Conservation (phyloP, 1,284 basidiomycete genomes). For the Apiotrichum porosum region DNA sequence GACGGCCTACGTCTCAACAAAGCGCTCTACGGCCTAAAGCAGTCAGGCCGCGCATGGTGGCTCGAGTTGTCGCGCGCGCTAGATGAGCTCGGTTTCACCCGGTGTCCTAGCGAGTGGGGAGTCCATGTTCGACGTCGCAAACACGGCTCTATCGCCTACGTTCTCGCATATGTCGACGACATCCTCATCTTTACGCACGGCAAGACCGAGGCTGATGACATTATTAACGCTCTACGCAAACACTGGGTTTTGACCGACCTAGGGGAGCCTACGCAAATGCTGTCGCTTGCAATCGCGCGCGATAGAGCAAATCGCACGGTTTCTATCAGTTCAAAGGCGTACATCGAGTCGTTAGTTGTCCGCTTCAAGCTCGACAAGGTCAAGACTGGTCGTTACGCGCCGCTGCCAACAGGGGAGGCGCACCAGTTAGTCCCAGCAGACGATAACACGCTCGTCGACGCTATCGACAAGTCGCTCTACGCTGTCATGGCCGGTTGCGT, state of each 20-base stretch:
- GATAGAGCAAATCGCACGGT: slow-evolving; percentile 33
- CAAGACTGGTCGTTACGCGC: slow-evolving; percentile 7
- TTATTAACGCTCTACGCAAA: slow-evolving; percentile 21
- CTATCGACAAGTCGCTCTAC: slow-evolving; percentile 7
- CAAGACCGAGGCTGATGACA: neutral
- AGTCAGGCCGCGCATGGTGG: slow-evolving; percentile 41
- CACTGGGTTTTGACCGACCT: slow-evolving; percentile 27
- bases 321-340: slow-evolving; percentile 45
- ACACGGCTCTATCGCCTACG: slow-evolving; percentile 2
- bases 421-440: neutral
- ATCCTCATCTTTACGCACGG: slow-evolving; percentile 10
- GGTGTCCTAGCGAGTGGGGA: slow-evolving; percentile 43
- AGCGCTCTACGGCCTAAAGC: slow-evolving; percentile 52
- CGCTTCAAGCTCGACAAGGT: slow-evolving; percentile 28
- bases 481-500: slow-evolving; percentile 20
- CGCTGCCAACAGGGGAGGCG: neutral
- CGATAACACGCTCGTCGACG: neutral
- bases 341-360: slow-evolving; percentile 46
- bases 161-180: slow-evolving; percentile 19
- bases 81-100: slow-evolving; percentile 35
- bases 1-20: slow-evolving; percentile 29
- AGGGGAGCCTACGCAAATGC: slow-evolving; percentile 27
- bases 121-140: slow-evolving; percentile 28
- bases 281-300: slow-evolving; percentile 32
- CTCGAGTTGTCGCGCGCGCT: slow-evolving; percentile 42